These are phyloP conservation scores for Phytomonas francai DNA, from an alignment of 208 protist species.

Conservation along the genomic window DNA sequence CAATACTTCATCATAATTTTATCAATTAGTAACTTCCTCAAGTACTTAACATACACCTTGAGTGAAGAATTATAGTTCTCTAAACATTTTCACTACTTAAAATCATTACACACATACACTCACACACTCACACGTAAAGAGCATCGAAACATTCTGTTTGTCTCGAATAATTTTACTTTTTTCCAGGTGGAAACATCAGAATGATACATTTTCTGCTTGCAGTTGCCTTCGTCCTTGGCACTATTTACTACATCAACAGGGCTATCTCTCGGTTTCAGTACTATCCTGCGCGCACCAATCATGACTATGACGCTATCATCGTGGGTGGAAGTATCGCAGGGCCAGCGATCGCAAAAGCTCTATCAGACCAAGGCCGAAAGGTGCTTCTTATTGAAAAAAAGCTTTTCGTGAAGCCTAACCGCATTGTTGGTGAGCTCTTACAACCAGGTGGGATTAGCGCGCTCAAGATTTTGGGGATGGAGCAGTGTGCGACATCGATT, in stretches of 20 bases:
- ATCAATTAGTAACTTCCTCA: background rate
- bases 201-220: conserved; percentile 36
- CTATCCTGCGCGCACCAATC: conserved; percentile 34
- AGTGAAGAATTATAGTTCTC: background rate
- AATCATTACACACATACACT: background rate
- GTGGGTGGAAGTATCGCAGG: conserved; percentile 89
- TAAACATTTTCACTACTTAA: background rate
- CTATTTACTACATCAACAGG: conserved; percentile 49
- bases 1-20: background rate
- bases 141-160: background rate
- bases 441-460: conserved; percentile 90
- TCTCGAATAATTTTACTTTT: conserved; percentile 7
- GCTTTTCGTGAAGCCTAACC: conserved; percentile 87
- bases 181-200: conserved; percentile 2
- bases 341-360: conserved; percentile 78
- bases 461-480: conserved; percentile 84
- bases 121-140: conserved; percentile 4
- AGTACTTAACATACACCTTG: background rate
- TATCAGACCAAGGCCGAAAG: conserved; percentile 76
- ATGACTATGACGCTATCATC: conserved; percentile 90
- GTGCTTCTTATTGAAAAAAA: conserved; percentile 88
- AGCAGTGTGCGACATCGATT: conserved; percentile 74
- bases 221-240: conserved; percentile 27
- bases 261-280: conserved; percentile 32
- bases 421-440: conserved; percentile 94